A percentile compares a stretch with the other conserved stretches of the same genome.
These are phyloP conservation scores for Neonectria sp. DNA, from an alignment of 2,329 filamentous ascomycete genomes.

Conservation along the genomic window DNA sequence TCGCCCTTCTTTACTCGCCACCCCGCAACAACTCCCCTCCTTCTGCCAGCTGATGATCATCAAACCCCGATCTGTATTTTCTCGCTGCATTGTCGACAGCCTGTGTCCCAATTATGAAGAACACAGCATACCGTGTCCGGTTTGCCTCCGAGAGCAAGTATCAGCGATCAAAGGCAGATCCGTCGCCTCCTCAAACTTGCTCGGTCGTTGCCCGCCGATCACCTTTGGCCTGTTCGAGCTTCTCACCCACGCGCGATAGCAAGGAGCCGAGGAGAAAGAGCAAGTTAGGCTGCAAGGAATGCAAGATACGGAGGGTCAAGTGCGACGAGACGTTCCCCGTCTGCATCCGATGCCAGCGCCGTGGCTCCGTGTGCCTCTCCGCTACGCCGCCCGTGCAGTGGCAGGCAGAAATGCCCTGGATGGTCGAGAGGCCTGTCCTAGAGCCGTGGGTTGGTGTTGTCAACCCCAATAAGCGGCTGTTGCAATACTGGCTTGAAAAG, in stretches of 20 bases:
- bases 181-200: neutral
- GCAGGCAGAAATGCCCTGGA: constrained; percentile 2
- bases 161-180: neutral
- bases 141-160: neutral
- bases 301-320: constrained; percentile 9
- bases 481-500: constrained; percentile 18
- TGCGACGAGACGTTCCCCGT: constrained; percentile 23
- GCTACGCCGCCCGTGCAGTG: neutral
- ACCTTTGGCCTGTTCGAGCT: neutral
- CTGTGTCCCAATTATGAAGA: neutral
- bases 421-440: neutral
- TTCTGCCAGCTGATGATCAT: neutral
- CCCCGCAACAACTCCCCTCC: neutral
- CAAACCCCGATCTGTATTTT: neutral
- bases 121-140: neutral
- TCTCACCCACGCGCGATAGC: neutral
- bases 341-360: constrained; percentile 3
- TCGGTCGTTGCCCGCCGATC: neutral
- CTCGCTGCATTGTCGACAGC: neutral
- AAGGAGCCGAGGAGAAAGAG: neutral
- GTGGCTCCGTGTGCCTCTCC: constrained; percentile 3
- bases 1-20: no score
- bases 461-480: neutral
- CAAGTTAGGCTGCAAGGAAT: constrained; percentile 8
- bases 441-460: neutral